phyloP scores from a whole-genome alignment of 495 filamentous ascomycete genomes.

The Beverwykella pulmonaria region DNA sequence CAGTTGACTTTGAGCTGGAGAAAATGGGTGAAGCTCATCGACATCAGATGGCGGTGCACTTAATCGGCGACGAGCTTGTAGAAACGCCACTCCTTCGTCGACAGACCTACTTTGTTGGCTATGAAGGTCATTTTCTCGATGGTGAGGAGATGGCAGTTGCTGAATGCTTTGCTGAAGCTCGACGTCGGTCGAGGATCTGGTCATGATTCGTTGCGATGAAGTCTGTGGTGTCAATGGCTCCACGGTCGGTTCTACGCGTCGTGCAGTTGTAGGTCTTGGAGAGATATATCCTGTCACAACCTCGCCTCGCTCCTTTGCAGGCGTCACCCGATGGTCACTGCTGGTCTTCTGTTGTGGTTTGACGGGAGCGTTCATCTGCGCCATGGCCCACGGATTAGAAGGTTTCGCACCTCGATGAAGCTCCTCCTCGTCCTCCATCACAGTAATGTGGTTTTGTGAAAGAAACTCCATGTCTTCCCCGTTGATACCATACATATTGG shows the following conservation, averaged over 20 bases:
- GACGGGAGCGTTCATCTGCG: conserved; percentile 57
- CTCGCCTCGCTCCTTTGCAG: conserved; percentile 12
- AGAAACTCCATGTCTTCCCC: conserved; percentile 35
- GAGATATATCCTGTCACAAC: conserved; percentile 11
- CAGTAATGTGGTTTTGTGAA: conserved; percentile 3
- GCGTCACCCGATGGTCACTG: conserved; percentile 22
- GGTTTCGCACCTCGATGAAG: conserved; percentile 36
- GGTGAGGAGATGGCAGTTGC: not conserved
- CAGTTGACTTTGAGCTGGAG: not conserved
- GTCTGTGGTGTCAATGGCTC: conserved; percentile 21
- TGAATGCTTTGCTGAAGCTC: conserved; percentile 10
- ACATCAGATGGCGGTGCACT: not conserved
- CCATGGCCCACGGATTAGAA: conserved; percentile 64
- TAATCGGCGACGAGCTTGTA: not conserved
- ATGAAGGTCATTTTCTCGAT: not conserved
- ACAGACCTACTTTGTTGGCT: not conserved
- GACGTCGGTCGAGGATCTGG: not conserved
- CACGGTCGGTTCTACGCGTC: not conserved
- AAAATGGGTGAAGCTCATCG: not conserved
- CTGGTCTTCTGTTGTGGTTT: conserved; percentile 1
- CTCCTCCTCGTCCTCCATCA: conserved; percentile 25
- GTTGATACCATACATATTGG: conserved; percentile 37
- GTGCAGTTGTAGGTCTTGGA: not conserved
- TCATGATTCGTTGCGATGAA: not conserved
- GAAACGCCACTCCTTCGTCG: conserved; percentile 2